phyloP scores from a whole-genome alignment of 768 basidiomycete species.

The Gautieria morchelliformis region DNA sequence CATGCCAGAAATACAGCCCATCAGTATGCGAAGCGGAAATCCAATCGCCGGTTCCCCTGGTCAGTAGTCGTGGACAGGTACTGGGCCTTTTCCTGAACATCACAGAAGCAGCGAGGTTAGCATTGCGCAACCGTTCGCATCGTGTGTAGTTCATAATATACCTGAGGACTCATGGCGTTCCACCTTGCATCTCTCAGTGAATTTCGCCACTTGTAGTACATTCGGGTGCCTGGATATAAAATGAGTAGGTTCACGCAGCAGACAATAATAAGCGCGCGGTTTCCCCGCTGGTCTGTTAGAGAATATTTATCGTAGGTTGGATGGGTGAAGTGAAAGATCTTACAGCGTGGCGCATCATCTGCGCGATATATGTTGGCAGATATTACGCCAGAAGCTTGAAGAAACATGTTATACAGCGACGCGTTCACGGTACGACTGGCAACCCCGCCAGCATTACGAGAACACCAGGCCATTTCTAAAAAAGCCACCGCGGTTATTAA shows the following conservation, averaged over 20 bases:
- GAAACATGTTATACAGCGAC: conserved; percentile 51
- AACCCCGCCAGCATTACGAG: conserved; percentile 49
- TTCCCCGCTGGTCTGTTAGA: conserved; percentile 44
- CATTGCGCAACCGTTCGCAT: not conserved
- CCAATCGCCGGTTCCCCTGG: conserved; percentile 21
- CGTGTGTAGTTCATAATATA: not conserved
- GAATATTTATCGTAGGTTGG: not conserved
- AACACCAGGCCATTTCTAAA: conserved; percentile 48
- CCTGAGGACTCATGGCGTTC: conserved; percentile 44
- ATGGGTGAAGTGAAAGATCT: conserved; percentile 10
- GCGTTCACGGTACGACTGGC: conserved; percentile 52
- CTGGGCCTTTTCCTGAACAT: conserved; percentile 18
- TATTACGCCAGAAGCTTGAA: conserved; percentile 36
- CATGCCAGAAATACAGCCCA: too few species aligned
- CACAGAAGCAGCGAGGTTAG: not conserved
- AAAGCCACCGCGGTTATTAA: conserved; percentile 20
- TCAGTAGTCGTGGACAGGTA: conserved; percentile 27
- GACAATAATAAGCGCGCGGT: conserved; percentile 44
- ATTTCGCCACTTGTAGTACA: conserved; percentile 53
- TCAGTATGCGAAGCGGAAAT: conserved; percentile 24
- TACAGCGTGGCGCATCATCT: conserved; percentile 49
- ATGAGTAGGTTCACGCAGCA: conserved; percentile 39
- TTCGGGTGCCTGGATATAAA: conserved; percentile 44
- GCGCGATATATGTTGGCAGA: conserved; percentile 46
- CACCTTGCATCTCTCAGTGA: conserved; percentile 42